A percentile compares a stretch with the other conserved stretches of the same genome.
Conservation (phyloP, 176 grass and related monocot species). For the Puya raimondii region DNA sequence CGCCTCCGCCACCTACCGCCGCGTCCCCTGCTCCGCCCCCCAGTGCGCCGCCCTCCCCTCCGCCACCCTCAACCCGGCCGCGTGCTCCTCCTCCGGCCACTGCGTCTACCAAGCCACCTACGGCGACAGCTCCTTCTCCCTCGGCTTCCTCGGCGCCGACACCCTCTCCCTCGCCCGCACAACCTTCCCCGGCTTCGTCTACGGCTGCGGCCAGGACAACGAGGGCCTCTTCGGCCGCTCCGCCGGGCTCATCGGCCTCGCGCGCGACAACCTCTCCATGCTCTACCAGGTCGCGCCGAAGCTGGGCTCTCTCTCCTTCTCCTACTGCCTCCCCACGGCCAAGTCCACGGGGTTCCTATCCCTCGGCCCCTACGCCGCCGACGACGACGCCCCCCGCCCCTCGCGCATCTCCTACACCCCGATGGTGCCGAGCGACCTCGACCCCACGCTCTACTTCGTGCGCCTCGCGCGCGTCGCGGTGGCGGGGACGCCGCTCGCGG, state of each 20-base stretch:
- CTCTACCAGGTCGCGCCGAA: slow-evolving; percentile 60
- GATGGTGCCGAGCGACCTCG: slow-evolving; percentile 46
- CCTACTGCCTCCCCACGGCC: slow-evolving; percentile 72
- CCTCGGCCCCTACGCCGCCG: slow-evolving; percentile 47
- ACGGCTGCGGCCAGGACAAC: slow-evolving; percentile 83
- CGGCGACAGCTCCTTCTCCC: slow-evolving; percentile 80
- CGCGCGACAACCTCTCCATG: slow-evolving; percentile 67
- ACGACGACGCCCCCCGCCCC: slow-evolving; percentile 4
- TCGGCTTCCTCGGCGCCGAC: slow-evolving; percentile 71
- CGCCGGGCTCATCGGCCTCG: slow-evolving; percentile 76
- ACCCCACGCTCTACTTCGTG: slow-evolving; percentile 84
- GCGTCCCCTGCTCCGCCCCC: slow-evolving; percentile 37
- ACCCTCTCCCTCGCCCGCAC: slow-evolving; percentile 48
- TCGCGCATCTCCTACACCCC: slow-evolving; percentile 47
- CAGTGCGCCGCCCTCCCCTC: slow-evolving; percentile 47
- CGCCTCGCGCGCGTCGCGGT: slow-evolving; percentile 52
- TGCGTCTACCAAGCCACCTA: slow-evolving; percentile 84
- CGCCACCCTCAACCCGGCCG: slow-evolving; percentile 53
- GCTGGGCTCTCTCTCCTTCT: slow-evolving; percentile 52
- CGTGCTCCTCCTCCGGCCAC: slow-evolving; percentile 49
- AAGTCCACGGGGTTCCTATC: slow-evolving; percentile 59
- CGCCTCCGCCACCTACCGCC: slow-evolving; percentile 49
- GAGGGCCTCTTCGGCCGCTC: slow-evolving; percentile 77
- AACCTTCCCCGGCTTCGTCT: slow-evolving; percentile 51
- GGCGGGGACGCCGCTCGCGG: slow-evolving; percentile 24